Evolutionary conservation across 2,329 filamentous ascomycete genomes (phyloP), one percentile per base, ranked within the genome.

Genomic region (Leptographium lundbergii): DNA sequence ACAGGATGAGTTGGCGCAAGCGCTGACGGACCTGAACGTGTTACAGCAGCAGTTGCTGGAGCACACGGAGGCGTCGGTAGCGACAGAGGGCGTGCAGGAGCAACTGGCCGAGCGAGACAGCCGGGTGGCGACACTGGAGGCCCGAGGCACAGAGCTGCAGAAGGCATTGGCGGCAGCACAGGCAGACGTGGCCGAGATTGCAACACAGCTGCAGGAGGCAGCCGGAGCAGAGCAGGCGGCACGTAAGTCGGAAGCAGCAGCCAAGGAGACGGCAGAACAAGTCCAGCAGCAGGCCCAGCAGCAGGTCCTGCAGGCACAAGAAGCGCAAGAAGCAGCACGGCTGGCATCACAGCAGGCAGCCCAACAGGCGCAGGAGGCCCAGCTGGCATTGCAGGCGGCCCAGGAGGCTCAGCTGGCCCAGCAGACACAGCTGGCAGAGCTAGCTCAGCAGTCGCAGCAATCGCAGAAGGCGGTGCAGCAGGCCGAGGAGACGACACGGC

Each of bases 1-100:
- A 22, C 45, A 47, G 60, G 70, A 70, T n/a, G 74, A 81, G 70
- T 74, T 82, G 7, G 73, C 75, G 0, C 70, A 75, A 48, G 72
- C 75, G 1, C 68, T 80, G 19, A 67, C 73, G 57, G 76, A 82
- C 57, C 72, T 81, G 10, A 77, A 80, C 52, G 62, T 61, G 29
- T 59, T 60, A 6, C 55, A 64, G 62, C 63, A 68, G 54, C 67
- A 69, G 24, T 58, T 57, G 32, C 53, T 59, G 42, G 51, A 54
- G 24, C 63, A 62, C 57, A 50, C 13, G 36, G 55, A 57, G 61
- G 58, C 56, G 57, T 62, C 56, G 61, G 17, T 25, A 42, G 57
- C 56, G 24, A 52, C 36, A 19, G 66, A 29, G 68, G 60, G 36
- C 61, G 64, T 32, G 57, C 61, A 56, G 62, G 62, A 42, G 63